These are phyloP conservation scores for Globisporangium recalcitrans DNA, from an alignment of 352 stramenopile species.

Conservation along the genomic window DNA sequence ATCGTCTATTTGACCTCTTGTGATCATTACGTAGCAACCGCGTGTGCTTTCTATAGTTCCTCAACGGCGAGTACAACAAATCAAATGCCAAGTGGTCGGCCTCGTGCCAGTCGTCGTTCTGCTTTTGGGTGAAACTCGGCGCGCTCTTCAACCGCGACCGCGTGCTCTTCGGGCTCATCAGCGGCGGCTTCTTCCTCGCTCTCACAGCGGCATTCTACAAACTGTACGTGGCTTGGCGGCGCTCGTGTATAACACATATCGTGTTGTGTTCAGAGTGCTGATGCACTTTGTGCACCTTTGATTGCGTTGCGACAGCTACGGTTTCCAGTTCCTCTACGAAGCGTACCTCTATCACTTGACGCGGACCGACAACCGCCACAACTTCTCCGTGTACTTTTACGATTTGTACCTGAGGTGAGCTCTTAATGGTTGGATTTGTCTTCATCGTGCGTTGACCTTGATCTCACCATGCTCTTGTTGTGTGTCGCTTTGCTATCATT, in stretches of 20 bases:
- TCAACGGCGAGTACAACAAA: constrained; percentile 57
- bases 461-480: background rate
- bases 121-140: constrained; percentile 46
- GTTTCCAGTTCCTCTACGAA: constrained; percentile 93
- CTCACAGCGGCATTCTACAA: constrained; percentile 85
- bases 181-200: constrained; percentile 76
- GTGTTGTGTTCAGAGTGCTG: background rate
- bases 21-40: no score
- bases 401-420: constrained; percentile 94
- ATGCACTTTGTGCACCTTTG: background rate
- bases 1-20: background rate
- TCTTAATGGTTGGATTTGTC: background rate
- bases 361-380: constrained; percentile 98
- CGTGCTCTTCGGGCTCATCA: constrained; percentile 88
- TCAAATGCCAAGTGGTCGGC: constrained; percentile 42
- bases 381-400: constrained; percentile 99
- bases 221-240: constrained; percentile 43
- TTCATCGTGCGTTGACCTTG: background rate
- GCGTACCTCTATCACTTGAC: constrained; percentile 98
- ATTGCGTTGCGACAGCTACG: constrained; percentile 48
- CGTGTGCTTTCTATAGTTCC: constrained; percentile 58
- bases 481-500: no score
- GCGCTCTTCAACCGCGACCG: constrained; percentile 63
- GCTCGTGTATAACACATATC: no score
- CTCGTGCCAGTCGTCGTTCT: constrained; percentile 45